Base-by-base conservation (phyloP, 805 yeast genomes). In the Yueomyces sinensis region DNA sequence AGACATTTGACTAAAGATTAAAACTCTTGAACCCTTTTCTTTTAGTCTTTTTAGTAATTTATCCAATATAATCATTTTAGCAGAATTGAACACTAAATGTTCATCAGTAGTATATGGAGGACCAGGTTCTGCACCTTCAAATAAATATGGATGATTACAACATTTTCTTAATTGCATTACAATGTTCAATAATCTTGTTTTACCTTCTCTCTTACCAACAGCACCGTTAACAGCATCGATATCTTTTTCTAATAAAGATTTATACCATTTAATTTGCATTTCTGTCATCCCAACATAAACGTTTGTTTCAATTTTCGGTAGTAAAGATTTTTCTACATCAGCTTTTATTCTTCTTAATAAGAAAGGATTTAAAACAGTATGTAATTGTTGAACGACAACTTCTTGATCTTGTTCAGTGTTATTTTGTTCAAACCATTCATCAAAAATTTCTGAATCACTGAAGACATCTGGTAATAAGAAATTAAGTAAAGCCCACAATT, bases 111-210 rank as follows among this genome's bases (percentile, higher is more conserved):
- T 89, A 50, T 68, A 89, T 1, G 97, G 97, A 1, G 97, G 97
- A 9, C 97, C 97, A 0, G 96, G 97, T 57, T 87, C 97, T 1
- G 97, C 98, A n/a, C 98, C 97, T 54, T 89, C 97, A 50, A 91
- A 91, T 36, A 89, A 62, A 56, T 91, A 89, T 0, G 97, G 97
- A 59, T 91, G 98, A 54, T 91, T 89, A 56, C 97, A 89, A 56
- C 97, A 89, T 56, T 89, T 89, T 49, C 97, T 70, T 43, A 89
- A 65, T 58, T 89, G 97, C 97, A 89, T 89, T 13, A 89, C 97
- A 47, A 89, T 89, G 52, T 89, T 89, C 38, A 89, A 66, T 41
- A 91, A 63, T 37, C 97, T 68, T 1, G 96, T 86, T 51, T 89
- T 89, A 5, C 89, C 86, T 54, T 89, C 97, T 37, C 94, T 68